Evolutionary conservation across 176 grass and related monocot genomes (phyloP), one percentile per base, ranked within the genome.

Genomic region (Hsuehochloa calcarea): DNA sequence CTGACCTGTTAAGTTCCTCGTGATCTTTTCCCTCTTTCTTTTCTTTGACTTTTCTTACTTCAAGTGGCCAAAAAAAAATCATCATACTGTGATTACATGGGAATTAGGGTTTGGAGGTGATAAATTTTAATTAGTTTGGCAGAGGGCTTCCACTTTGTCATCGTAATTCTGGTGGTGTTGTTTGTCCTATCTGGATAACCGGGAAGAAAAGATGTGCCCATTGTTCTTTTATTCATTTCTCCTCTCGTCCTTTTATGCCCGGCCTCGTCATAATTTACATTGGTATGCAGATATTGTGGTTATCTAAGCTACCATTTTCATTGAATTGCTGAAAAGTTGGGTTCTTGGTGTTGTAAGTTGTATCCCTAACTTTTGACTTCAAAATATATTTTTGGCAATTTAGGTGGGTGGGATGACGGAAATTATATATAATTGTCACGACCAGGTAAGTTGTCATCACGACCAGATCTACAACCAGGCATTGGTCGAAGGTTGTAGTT

Each of bases 171-270:
- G 66, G 87, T 84, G 47, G 11, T 50, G 35, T 38, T 75, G 49
- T 76, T 75, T 89, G 70, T 75, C 78, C 78, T 77, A 61, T 81
- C 41, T 40, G 52, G 78, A 31, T 81, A 89, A 70, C 8, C 31
- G 43, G 50, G 61, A 47, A 20, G 39, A 79, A 78, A 84, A 80
- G 6, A 60, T 49, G 19, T 43, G 41, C 41, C 56, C 47, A 17
- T 74, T 9, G 20, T 77, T 45, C 40, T 50, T 68, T 39, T 65
- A 74, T 81, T 65, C 68, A 31, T 44, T 78, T 64, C 34, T 4
- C 14, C 22, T 0, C 13, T 59, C 78, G 50, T 76, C 19, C 25
- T 69, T 87, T 65, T 72, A 31, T 84, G 31, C 45, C 37, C 58
- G 39, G 27, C 29, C 23, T 13, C 78, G 72, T 63, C 70, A 54